A percentile compares a stretch with the other conserved stretches of the same genome.
These are phyloP conservation scores for Pterocarpus macrocarpus DNA, from an alignment of 306 rosid species.

Conservation along the genomic window DNA sequence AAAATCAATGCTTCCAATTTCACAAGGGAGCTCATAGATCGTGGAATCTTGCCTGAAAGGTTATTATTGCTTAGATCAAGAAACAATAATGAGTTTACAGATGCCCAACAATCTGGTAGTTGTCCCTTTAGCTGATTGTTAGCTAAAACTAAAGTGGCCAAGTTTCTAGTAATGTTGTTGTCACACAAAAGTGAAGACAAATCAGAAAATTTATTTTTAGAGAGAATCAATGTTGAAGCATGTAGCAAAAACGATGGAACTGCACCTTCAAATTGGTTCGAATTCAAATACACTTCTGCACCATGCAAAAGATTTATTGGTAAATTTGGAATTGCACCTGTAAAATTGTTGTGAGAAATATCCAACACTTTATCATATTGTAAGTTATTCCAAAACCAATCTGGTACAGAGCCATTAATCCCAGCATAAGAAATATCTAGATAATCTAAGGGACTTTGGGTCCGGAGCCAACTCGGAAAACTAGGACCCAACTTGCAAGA, in stretches of 20 bases:
- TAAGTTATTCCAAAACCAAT: conserved; percentile 21
- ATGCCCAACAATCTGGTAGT: conserved; percentile 30
- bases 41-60: conserved; percentile 17
- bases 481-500: no score
- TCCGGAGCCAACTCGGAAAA: conserved; percentile 12
- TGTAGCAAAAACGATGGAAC: background rate
- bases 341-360: conserved; percentile 30
- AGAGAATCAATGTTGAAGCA: background rate
- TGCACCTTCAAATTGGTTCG: conserved; percentile 34
- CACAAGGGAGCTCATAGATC: conserved; percentile 19
- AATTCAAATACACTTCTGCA: background rate
- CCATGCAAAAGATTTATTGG: fast-evolving
- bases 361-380: fast-evolving
- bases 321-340: background rate
- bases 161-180: background rate
- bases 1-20: conserved; percentile 17
- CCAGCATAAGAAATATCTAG: background rate
- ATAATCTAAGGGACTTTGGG: fast-evolving
- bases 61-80: conserved; percentile 37
- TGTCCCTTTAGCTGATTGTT: conserved; percentile 31
- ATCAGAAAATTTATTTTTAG: conserved; percentile 28
- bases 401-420: conserved; percentile 4
- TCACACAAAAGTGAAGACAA: conserved; percentile 20
- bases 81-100: background rate
- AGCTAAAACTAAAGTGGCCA: background rate